Conservation (phyloP, 345 rosid species). For the Combretum micranthum region DNA sequence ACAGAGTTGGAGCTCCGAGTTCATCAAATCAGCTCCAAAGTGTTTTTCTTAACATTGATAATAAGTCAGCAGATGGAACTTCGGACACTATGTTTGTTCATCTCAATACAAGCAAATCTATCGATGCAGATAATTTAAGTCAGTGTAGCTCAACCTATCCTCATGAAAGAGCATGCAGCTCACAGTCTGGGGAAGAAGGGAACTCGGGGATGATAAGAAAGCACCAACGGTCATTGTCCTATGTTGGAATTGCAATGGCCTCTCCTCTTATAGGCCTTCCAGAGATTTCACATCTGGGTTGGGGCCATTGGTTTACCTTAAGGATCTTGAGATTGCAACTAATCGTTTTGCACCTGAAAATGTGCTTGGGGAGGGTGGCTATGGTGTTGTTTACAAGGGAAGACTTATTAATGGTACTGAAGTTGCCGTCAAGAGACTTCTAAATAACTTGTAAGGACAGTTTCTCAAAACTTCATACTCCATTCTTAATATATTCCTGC, state of each 20-base stretch:
- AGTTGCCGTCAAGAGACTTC: conserved; percentile 95
- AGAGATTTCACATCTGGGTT: conserved; percentile 86
- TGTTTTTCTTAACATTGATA: conserved; percentile 34
- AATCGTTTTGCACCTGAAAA: conserved; percentile 64
- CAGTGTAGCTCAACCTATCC: conserved; percentile 66
- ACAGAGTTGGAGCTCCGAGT: conserved; percentile 52
- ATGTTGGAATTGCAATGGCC: conserved; percentile 58
- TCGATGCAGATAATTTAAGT: conserved; percentile 75
- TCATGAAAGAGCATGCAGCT: conserved; percentile 63
- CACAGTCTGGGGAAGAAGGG: conserved; percentile 89
- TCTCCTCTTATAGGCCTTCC: conserved; percentile 93
- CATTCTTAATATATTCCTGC: conserved; percentile 1
- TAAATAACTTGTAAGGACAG: conserved; percentile 73
- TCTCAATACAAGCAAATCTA: conserved; percentile 56
- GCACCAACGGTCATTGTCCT: conserved; percentile 46
- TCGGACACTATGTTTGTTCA: conserved; percentile 47
- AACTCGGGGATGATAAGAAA: conserved; percentile 55
- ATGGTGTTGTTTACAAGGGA: conserved; percentile 90
- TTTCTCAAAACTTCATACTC: not conserved
- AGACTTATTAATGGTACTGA: conserved; percentile 79
- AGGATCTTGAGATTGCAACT: conserved; percentile 90
- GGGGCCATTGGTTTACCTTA: conserved; percentile 99
- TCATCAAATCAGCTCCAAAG: conserved; percentile 42
- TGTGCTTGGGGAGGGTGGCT: conserved; percentile 97
- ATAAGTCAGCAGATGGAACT: conserved; percentile 47